Base-by-base conservation (phyloP, 75 land plant species). In the Pseudotsuga menziesii region DNA sequence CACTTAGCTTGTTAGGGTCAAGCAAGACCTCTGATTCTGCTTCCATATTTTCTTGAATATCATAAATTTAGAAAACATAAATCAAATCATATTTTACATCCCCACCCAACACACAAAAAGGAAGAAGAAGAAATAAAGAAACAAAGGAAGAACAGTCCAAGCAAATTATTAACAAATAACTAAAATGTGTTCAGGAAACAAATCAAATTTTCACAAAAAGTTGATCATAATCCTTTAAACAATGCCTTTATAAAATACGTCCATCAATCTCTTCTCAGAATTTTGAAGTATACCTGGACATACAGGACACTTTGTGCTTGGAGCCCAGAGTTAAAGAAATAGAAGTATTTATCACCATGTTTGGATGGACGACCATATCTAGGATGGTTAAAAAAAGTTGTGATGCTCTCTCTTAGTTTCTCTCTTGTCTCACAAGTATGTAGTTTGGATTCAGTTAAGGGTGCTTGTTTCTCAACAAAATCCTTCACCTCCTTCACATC, bases 301-400 rank as follows among this genome's bases (percentile, higher is more conserved):
- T 89, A 97, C 0, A 97, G 88, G 15, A 97, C 95, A 60, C 82
- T 88, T 64, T 94, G 98, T 8, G 99, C 85, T 70, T 97, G 97
- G 29, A 97, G 87, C 8, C 99, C 99, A 0, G 89, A 81, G 67
- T 97, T 97, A 57, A 88, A 88, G 44, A 80, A 88, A 78, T 94
- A 94, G 82, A 94, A 92, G 78, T 89, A 97, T 77, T 89, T 92
- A 58, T 85, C 75, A 61, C 93, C 99, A 29, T 87, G 86, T 78
- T 80, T 89, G 71, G 80, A 90, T 20, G 95, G 98, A 6, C 91
- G 82, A 36, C 75, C 79, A 70, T 82, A 92, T 16, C 89, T 85
- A 25, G 97, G 98, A 72, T 89, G 87, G 77, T 97, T 93, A 70
- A 87, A 89, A 11, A 89, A 76, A 20, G 78, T 69, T 7, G 95